Percentiles rank a stretch among this genome's conserved stretches.
Conservation (phyloP, 805 yeast species). For the Saturnispora zaruensis region DNA sequence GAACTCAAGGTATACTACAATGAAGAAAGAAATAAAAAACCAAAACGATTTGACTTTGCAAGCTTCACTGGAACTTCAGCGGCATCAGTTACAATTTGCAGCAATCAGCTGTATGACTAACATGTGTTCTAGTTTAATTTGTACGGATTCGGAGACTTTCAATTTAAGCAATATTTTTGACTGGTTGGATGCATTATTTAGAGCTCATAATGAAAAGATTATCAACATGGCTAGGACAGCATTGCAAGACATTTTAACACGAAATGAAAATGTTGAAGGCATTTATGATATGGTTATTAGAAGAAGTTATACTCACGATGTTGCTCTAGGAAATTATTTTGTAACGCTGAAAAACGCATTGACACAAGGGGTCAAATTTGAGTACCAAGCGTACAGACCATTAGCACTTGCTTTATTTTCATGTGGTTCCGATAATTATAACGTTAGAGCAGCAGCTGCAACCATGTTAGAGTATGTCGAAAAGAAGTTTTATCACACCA, state of each 20-base stretch:
- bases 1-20: slow-evolving; percentile 54
- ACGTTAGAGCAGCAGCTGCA: slow-evolving; percentile 65
- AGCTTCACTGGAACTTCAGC: slow-evolving; percentile 76
- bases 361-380: slow-evolving; percentile 38
- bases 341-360: slow-evolving; percentile 60
- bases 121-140: slow-evolving; percentile 66
- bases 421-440: slow-evolving; percentile 61
- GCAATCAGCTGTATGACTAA: slow-evolving; percentile 81
- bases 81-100: slow-evolving; percentile 56
- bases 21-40: slow-evolving; percentile 36
- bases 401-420: slow-evolving; percentile 72
- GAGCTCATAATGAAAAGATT: slow-evolving; percentile 47
- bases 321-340: slow-evolving; percentile 61
- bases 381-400: slow-evolving; percentile 53
- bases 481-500: slow-evolving; percentile 43
- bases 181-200: slow-evolving; percentile 75
- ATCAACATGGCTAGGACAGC: slow-evolving; percentile 64
- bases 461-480: slow-evolving; percentile 64
- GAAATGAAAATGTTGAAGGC: slow-evolving; percentile 48
- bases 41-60: slow-evolving; percentile 43
- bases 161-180: slow-evolving; percentile 57
- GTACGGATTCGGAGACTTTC: slow-evolving; percentile 46
- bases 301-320: slow-evolving; percentile 59
- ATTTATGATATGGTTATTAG: slow-evolving; percentile 50
- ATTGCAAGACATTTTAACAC: slow-evolving; percentile 52